Base-by-base conservation (phyloP, 306 rosid genomes). In the Amphicarpaea edgeworthii region DNA sequence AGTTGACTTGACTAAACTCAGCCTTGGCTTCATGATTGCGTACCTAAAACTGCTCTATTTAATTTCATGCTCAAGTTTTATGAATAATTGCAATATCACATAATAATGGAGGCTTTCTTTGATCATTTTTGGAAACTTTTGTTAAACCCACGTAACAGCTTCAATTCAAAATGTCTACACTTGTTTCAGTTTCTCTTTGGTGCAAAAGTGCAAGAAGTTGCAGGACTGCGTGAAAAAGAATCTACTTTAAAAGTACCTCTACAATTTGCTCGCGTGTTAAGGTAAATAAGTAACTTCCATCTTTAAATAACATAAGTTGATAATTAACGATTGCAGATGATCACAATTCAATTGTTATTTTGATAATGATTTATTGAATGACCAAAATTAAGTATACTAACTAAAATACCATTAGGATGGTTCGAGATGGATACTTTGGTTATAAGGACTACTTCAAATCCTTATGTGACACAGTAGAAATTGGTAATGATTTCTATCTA, bases 381-480 rank as follows among this genome's bases (percentile, higher is more conserved):
- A 58, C 77, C 51, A 74, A 55, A 71, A 8, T 34, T 42, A 57
- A 23, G 49, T 65, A 10, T 66, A 41, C 45, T 54, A n/a, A n/a
- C n/a, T n/a, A 17, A 53, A 60, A 69, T 40, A 43, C 68, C 70
- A 67, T 63, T 46, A 90, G 95, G 84, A 88, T 87, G 92, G 84
- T 90, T 72, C 89, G 92, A 69, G 92, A 90, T 55, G 95, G 95
- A 76, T 77, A 82, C 76, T 87, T 90, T 59, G 92, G 92, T 55
- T 26, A 84, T 70, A 40, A 87, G 54, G 92, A 90, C 72, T 86
- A 90, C 77, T 90, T 90, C 54, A 20, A 86, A 63, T 84, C 95
- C 55, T 79, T 90, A 42, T 90, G 95, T 53, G 92, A 90, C 75
- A 68, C 82, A 1, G 87, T 90, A 50, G 95, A 90, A 55, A 81